phyloP scores from a whole-genome alignment of 1,284 basidiomycete species.

The Trichosporon ovoides region DNA sequence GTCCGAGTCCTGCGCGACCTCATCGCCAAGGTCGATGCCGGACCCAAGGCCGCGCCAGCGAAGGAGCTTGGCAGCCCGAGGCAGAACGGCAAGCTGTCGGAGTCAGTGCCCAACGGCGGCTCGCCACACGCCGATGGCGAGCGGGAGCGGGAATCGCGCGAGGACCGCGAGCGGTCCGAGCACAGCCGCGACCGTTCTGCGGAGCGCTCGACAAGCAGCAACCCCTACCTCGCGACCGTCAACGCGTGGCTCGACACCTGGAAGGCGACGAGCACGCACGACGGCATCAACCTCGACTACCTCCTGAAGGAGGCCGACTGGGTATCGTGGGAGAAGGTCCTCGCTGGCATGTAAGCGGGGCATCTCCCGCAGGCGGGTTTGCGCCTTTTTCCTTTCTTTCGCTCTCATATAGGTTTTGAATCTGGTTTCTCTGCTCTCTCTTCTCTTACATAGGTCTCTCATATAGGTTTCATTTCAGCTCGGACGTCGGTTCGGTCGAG shows the following conservation, averaged over 20 bases:
- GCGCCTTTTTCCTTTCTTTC: too few relatives aligned
- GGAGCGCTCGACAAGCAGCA: neutral
- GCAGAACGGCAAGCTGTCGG: conserved; percentile 8
- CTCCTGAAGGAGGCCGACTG: conserved; percentile 40
- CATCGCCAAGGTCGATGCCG: conserved; percentile 21
- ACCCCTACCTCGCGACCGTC: conserved; percentile 15
- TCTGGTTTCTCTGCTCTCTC: too few relatives aligned
- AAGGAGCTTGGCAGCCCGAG: neutral
- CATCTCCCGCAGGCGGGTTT: too few relatives aligned
- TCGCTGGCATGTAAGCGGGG: conserved; percentile 31
- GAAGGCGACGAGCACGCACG: conserved; percentile 11
- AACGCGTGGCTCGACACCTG: conserved; percentile 33
- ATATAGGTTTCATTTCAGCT: too few relatives aligned
- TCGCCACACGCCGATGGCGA: conserved; percentile 1
- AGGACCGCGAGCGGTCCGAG: conserved; percentile 9
- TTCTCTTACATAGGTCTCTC: too few relatives aligned
- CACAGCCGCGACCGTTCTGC: neutral
- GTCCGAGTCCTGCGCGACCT: conserved; percentile 33
- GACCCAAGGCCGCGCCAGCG: conserved; percentile 6
- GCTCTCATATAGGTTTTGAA: too few relatives aligned
- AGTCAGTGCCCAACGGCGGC: conserved; percentile 6
- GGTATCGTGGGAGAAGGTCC: conserved; percentile 34
- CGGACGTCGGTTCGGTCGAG: too few relatives aligned
- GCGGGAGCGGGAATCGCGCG: neutral
- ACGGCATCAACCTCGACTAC: conserved; percentile 32